phyloP scores from a whole-genome alignment of 2,329 filamentous ascomycete genomes.

The Neodidymelliopsis sp. region DNA sequence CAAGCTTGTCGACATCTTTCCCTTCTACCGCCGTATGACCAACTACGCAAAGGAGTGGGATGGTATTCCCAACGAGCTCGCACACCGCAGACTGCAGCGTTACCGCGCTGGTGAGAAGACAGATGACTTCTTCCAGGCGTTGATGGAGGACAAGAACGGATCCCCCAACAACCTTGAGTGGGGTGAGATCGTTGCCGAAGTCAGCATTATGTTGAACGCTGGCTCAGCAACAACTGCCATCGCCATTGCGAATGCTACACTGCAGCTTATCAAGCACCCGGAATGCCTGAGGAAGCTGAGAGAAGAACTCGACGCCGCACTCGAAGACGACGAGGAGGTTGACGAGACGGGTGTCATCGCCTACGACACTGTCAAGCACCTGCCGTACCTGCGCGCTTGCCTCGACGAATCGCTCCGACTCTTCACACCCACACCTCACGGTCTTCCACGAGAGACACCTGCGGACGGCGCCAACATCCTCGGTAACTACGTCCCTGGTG shows the following conservation, averaged over 20 bases:
- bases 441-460: constrained; percentile 47
- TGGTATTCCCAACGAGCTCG: constrained; percentile 58
- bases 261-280: constrained; percentile 60
- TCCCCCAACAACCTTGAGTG: constrained; percentile 59
- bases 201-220: constrained; percentile 60
- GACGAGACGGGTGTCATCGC: constrained; percentile 34
- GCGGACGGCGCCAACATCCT: constrained; percentile 38
- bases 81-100: constrained; percentile 54
- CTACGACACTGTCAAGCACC: constrained; percentile 40
- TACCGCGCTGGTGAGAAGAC: constrained; percentile 63
- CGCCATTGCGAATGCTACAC: constrained; percentile 62
- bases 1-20: constrained; percentile 58
- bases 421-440: constrained; percentile 54
- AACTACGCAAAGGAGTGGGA: constrained; percentile 55
- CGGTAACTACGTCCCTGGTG: constrained; percentile 38
- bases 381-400: constrained; percentile 51
- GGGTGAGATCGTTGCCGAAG: constrained; percentile 66
- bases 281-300: constrained; percentile 31
- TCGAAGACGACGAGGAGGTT: constrained; percentile 39
- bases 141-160: constrained; percentile 62
- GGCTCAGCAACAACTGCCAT: constrained; percentile 62
- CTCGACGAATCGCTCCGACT: constrained; percentile 56
- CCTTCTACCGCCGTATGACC: constrained; percentile 53
- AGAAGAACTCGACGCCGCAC: constrained; percentile 37
- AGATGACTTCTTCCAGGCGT: constrained; percentile 64